These are phyloP conservation scores for Aspergillus glaucus DNA, from an alignment of 2,329 filamentous ascomycete species.

Conservation along the genomic window DNA sequence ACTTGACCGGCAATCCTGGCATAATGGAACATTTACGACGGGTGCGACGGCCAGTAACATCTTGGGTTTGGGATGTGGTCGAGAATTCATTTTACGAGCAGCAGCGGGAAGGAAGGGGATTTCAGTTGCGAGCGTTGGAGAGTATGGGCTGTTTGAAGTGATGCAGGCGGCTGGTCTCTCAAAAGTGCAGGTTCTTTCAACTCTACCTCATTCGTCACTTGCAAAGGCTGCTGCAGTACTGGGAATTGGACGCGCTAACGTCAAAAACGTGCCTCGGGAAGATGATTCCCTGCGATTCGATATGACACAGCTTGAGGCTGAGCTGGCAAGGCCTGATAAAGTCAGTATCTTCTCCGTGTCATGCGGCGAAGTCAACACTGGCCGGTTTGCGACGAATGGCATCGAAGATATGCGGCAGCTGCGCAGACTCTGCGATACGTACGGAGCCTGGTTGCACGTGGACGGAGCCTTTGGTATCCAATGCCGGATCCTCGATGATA, in stretches of 20 bases:
- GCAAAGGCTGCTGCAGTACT: constrained; percentile 76
- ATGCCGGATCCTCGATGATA: constrained; percentile 57
- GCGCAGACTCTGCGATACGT: constrained; percentile 62
- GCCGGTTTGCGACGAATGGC: constrained; percentile 62
- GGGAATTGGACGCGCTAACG: constrained; percentile 65
- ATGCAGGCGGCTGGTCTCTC: constrained; percentile 58
- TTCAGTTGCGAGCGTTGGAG: constrained; percentile 51
- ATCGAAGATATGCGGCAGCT: constrained; percentile 55
- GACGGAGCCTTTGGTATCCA: constrained; percentile 90
- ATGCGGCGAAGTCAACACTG: constrained; percentile 85
- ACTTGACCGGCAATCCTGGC: constrained; percentile 53
- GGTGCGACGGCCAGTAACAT: constrained; percentile 63
- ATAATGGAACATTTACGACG: constrained; percentile 74
- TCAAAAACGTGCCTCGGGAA: constrained; percentile 52
- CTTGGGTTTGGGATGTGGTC: constrained; percentile 60
- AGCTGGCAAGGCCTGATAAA: constrained; percentile 48
- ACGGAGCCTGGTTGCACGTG: constrained; percentile 80
- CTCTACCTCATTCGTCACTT: constrained; percentile 76
- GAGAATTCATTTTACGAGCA: constrained; percentile 51
- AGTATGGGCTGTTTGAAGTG: constrained; percentile 63
- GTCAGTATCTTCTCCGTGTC: constrained; percentile 77
- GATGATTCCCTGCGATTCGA: constrained; percentile 64
- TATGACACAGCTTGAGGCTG: constrained; percentile 56
- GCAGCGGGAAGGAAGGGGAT: constrained; percentile 34
- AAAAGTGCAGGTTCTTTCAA: constrained; percentile 71